Evolutionary conservation across 306 rosid species (phyloP), one percentile per base, ranked within the genome.

Genomic region (Lithocarpus polystachyus): DNA sequence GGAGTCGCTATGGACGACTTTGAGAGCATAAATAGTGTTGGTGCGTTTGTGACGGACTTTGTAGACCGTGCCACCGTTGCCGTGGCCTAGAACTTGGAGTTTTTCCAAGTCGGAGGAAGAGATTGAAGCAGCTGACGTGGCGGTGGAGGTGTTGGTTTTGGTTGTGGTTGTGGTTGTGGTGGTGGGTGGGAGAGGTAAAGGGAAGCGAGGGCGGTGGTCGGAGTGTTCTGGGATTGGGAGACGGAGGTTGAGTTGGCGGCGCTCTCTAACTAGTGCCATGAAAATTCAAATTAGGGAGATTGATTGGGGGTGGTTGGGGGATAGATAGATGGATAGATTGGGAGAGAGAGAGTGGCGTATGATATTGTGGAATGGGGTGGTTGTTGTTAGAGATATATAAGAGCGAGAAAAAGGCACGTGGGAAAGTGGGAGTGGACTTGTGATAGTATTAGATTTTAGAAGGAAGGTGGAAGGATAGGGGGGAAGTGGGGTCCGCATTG

Each of bases 11-110:
- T 91, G 87, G 69, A 91, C 80, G 56, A 91, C 82, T 37, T 94
- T 94, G 13, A 92, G 87, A 0, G 99, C 99, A 80, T 91, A 94
- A 14, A 55, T 29, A 0, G 74, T 2, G 20, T 81, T 75, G 61
- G 93, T 94, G 4, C 84, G 72, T 76, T 86, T 88, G 85, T 92
- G 92, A 56, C 93, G 87, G 85, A 94, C 99, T 23, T 92, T 87
- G 91, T 92, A 94, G 78, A 94, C 99, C 5, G 97, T 94, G 53
- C 99, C 99, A 4, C 97, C 90, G 84, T 87, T 91, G 0, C 99
- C 99, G 56, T 89, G 91, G 23, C 99, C 99, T 33, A 94, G 97
- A 1, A 94, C 99, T 31, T 89, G 79, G 20, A 92, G 88, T 2
- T 77, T 86, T 8, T 94, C 99, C 54, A 92, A 68, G 60, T 94